These are phyloP conservation scores for Piper longum DNA, from an alignment of 164 flowering plant species.

Conservation along the genomic window DNA sequence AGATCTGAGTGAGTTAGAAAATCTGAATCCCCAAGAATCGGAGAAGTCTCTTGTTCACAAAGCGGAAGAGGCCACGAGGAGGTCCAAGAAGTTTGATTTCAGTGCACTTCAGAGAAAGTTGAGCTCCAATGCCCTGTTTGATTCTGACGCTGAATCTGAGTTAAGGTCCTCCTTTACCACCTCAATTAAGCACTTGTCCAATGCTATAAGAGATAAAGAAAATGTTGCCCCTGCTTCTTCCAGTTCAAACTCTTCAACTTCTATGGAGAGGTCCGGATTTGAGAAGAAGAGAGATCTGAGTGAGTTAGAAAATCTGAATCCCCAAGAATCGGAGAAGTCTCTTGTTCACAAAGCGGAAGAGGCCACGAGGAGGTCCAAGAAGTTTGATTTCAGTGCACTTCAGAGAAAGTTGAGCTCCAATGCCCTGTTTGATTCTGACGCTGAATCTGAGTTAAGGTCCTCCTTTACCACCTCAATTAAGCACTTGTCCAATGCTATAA, in stretches of 20 bases:
- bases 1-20: constrained; percentile 35
- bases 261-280: constrained; percentile 27
- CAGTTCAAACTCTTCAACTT: background rate
- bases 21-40: constrained; percentile 47
- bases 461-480: too few species aligned
- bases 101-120: too few species aligned
- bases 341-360: constrained; percentile 63
- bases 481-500: constrained; percentile 9
- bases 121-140: constrained; percentile 28
- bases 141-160: constrained; percentile 34
- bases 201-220: constrained; percentile 10
- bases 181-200: too few species aligned
- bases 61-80: constrained; percentile 66
- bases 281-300: constrained; percentile 10
- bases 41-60: constrained; percentile 57
- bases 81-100: too few species aligned
- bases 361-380: constrained; percentile 22
- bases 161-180: constrained; percentile 7
- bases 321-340: constrained; percentile 55
- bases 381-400: too few species aligned
- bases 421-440: constrained; percentile 43
- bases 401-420: too few species aligned
- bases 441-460: constrained; percentile 28
- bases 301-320: constrained; percentile 41
- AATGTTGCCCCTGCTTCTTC: background rate